These are phyloP conservation scores for Triticum turgidum DNA, from an alignment of 176 grass and related monocot genomes.

Conservation along the genomic window DNA sequence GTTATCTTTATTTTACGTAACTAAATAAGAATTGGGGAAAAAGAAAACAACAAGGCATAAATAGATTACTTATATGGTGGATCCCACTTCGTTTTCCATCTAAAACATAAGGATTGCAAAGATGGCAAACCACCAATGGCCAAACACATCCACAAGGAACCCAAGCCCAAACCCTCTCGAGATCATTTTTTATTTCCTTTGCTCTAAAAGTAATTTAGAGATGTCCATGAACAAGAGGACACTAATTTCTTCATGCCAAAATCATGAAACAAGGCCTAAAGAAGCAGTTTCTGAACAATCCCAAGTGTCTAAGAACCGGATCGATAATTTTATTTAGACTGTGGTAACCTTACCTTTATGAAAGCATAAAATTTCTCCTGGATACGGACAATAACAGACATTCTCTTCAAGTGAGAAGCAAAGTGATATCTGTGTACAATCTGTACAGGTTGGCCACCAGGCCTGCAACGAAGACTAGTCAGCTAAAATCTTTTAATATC, in stretches of 20 bases:
- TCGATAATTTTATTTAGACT: constrained; percentile 24
- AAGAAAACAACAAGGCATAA: neutral
- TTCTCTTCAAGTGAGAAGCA: constrained; percentile 99
- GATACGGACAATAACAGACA: constrained; percentile 87
- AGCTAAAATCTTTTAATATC: neutral
- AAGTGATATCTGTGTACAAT: constrained; percentile 97
- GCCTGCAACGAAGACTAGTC: constrained; percentile 46
- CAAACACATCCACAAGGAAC: neutral
- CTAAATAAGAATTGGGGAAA: neutral
- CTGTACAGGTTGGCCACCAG: constrained; percentile 84
- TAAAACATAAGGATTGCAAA: neutral
- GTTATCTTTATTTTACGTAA: neutral
- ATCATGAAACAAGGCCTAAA: constrained; percentile 4
- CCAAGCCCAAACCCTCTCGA: constrained; percentile 3
- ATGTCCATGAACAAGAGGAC: neutral
- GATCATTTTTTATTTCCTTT: constrained; percentile 4
- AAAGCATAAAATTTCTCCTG: constrained; percentile 92
- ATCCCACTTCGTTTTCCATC: neutral
- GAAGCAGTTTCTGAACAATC: constrained; percentile 9
- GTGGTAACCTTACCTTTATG: constrained; percentile 64
- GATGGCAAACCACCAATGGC: neutral
- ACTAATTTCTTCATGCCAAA: neutral
- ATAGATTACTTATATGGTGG: neutral
- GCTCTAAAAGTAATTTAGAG: neutral
- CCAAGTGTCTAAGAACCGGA: neutral